phyloP scores from a whole-genome alignment of 23 red algal species.

The Pyropia haitanensis region DNA sequence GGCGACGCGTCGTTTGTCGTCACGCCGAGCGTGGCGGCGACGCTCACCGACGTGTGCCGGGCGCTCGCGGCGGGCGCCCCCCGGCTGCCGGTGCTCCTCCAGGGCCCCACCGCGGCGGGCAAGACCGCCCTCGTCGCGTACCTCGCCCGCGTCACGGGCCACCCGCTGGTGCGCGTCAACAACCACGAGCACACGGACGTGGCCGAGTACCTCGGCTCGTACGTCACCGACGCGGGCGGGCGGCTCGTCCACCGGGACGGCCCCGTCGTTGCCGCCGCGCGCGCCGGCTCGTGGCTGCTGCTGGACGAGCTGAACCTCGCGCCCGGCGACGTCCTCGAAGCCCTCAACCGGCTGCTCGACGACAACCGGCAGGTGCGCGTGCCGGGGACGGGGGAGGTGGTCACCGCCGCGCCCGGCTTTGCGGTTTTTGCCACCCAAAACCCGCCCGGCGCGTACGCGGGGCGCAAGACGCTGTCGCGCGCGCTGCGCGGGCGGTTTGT shows the following conservation, averaged over 20 bases:
- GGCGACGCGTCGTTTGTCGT: constrained; percentile 40
- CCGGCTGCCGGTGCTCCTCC: constrained; percentile 58
- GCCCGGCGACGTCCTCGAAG: constrained; percentile 79
- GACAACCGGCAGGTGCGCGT: constrained; percentile 90
- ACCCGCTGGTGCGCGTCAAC: constrained; percentile 79
- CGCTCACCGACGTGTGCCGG: constrained; percentile 59
- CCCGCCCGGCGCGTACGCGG: constrained; percentile 80
- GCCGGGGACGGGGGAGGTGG: constrained; percentile 71
- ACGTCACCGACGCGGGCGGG: constrained; percentile 46
- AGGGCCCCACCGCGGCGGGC: constrained; percentile 85
- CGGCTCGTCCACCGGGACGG: constrained; percentile 70
- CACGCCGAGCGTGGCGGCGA: constrained; percentile 43
- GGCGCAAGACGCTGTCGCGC: constrained; percentile 74
- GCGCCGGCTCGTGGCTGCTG: constrained; percentile 72
- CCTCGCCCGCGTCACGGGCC: constrained; percentile 57
- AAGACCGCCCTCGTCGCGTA: constrained; percentile 88
- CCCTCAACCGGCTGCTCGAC: constrained; percentile 91
- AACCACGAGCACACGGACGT: constrained; percentile 98
- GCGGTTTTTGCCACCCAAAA: constrained; percentile 98
- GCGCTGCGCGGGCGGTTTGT: constrained; percentile 90
- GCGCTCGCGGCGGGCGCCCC: constrained; percentile 38
- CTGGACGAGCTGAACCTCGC: constrained; percentile 97
- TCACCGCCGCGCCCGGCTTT: constrained; percentile 58
- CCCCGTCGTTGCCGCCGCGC: constrained; percentile 66
- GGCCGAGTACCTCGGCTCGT: constrained; percentile 85